phyloP scores from a whole-genome alignment of 2,329 filamentous ascomycete genomes.

The Clarireedia sp. region DNA sequence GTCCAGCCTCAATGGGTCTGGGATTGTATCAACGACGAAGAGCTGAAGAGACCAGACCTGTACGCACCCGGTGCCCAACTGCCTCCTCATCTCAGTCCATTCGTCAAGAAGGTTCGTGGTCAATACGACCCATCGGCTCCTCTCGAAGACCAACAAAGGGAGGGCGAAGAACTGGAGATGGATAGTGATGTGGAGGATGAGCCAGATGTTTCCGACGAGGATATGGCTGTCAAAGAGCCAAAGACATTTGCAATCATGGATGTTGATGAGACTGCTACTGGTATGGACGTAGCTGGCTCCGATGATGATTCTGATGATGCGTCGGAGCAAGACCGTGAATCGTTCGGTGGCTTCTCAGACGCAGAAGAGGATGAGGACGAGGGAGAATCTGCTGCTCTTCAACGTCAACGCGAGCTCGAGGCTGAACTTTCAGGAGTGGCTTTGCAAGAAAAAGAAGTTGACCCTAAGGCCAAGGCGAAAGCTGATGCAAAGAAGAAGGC shows the following conservation, averaged over 20 bases:
- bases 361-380: constrained; percentile 50
- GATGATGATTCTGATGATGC: constrained; percentile 34
- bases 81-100: constrained; percentile 91
- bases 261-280: constrained; percentile 26
- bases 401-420: constrained; percentile 84
- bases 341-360: constrained; percentile 30
- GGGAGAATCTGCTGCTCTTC: constrained; percentile 51
- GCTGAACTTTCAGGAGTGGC: constrained; percentile 74
- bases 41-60: constrained; percentile 75
- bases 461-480: constrained; percentile 54
- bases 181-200: constrained; percentile 45
- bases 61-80: constrained; percentile 86
- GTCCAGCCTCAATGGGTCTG: constrained; percentile 98
- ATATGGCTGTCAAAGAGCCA: constrained; percentile 42
- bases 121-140: constrained; percentile 86
- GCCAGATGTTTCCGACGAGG: constrained; percentile 31
- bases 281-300: constrained; percentile 30
- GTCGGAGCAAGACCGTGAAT: constrained; percentile 26
- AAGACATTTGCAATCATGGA: constrained; percentile 20
- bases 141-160: constrained; percentile 79
- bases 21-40: constrained; percentile 91
- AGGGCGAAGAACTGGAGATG: constrained; percentile 70
- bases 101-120: constrained; percentile 79
- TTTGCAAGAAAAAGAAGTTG: constrained; percentile 42
- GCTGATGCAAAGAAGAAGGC: constrained; percentile 63